phyloP scores from a whole-genome alignment of 2,329 filamentous ascomycete species.

The Leptographium lundbergii region DNA sequence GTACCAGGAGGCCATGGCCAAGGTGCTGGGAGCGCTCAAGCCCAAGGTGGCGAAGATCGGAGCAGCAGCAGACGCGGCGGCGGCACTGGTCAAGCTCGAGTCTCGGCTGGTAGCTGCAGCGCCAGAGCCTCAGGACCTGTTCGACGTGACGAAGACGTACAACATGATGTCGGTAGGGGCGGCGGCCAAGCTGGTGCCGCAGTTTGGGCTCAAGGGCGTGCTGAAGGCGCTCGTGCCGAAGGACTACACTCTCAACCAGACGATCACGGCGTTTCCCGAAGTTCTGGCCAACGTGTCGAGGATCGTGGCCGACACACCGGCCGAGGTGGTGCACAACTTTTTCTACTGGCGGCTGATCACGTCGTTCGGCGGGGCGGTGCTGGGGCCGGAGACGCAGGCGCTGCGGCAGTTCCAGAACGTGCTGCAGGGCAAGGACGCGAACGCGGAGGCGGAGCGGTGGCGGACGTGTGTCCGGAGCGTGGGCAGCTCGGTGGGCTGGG shows the following conservation, averaged over 20 bases:
- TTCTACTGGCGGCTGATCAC: conserved; percentile 52
- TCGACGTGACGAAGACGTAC: conserved; percentile 38
- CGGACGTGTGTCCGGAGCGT: conserved; percentile 44
- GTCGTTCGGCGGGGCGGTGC: conserved; percentile 36
- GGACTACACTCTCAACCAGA: conserved; percentile 33
- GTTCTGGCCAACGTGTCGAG: conserved; percentile 46
- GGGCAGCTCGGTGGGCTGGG: conserved; percentile 45
- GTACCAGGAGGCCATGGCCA: conserved; percentile 33
- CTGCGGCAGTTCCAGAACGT: conserved; percentile 47
- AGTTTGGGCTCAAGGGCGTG: conserved; percentile 39
- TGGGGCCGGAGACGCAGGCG: conserved; percentile 46
- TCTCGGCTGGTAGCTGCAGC: background rate
- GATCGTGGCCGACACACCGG: conserved; percentile 39
- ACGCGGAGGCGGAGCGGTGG: conserved; percentile 53
- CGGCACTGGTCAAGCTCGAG: conserved; percentile 14
- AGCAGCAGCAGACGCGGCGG: conserved; percentile 17
- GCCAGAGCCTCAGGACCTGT: conserved; percentile 6
- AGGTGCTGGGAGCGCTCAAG: conserved; percentile 22
- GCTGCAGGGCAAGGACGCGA: conserved; percentile 45
- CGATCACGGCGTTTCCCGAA: conserved; percentile 46
- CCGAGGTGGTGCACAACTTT: conserved; percentile 47
- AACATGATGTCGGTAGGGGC: conserved; percentile 49
- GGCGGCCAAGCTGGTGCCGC: conserved; percentile 39
- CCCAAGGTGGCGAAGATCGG: conserved; percentile 13
- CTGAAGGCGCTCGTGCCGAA: conserved; percentile 38